phyloP scores from a whole-genome alignment of 2,329 filamentous ascomycete genomes.

The Basipetospora chlamydospora region DNA sequence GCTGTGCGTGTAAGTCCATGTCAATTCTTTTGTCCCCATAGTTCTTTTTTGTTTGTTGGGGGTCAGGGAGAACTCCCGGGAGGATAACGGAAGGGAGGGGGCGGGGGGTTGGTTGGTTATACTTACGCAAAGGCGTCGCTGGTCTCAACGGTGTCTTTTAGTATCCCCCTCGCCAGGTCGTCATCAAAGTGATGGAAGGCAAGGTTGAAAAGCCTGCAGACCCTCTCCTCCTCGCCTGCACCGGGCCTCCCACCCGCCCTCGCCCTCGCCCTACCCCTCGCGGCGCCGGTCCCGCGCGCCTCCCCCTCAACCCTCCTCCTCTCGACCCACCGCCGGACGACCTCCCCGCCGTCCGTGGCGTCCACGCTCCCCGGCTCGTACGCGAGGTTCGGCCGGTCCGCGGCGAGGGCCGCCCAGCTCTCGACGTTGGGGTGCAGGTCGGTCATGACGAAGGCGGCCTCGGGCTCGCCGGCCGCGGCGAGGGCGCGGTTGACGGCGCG shows the following conservation, averaged over 20 bases:
- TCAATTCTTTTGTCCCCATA: too few relatives aligned
- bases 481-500: conserved; percentile 33
- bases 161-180: conserved; percentile 40
- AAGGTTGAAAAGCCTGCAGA: conserved; percentile 58
- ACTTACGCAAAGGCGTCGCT: conserved; percentile 44
- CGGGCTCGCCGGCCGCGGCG: conserved; percentile 14
- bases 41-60: not conserved
- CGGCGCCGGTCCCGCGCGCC: too few relatives aligned
- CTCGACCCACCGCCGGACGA: conserved; percentile 24
- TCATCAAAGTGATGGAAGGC: conserved; percentile 69
- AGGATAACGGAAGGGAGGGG: conserved; percentile 2
- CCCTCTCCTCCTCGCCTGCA: conserved; percentile 30
- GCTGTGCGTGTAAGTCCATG: conserved; percentile 1
- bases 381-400: conserved; percentile 36
- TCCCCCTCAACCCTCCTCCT: conserved; percentile 1
- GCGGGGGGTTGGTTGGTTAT: too few relatives aligned
- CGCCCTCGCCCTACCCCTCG: too few relatives aligned
- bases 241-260: too few relatives aligned
- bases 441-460: conserved; percentile 41
- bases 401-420: conserved; percentile 40
- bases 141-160: conserved; percentile 49
- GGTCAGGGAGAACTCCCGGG: too few relatives aligned
- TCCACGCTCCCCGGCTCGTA: conserved; percentile 50
- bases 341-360: conserved; percentile 39
- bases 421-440: conserved; percentile 50